A percentile compares a stretch with the other conserved stretches of the same genome.
Conservation (phyloP, 768 basidiomycete genomes). For the Mycena rosella region DNA sequence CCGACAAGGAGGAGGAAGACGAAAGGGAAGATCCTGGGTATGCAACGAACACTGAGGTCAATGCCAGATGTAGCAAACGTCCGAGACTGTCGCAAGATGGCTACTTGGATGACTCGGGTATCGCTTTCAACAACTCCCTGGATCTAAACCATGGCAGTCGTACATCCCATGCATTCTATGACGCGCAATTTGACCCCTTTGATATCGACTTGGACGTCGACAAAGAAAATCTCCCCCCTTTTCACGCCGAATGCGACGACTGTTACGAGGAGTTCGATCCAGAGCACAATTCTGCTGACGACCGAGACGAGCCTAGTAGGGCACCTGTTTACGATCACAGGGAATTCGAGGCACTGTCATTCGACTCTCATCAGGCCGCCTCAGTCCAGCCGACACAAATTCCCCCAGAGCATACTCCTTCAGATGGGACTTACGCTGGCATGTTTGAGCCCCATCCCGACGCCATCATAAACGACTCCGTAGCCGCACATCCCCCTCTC, state of each 20-base stretch:
- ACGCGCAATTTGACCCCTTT: neutral
- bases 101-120: conserved; percentile 40
- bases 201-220: conserved; percentile 24
- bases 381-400: conserved; percentile 30
- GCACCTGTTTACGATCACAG: conserved; percentile 25
- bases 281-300: neutral
- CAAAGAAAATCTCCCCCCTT: conserved; percentile 24
- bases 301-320: conserved; percentile 34
- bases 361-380: conserved; percentile 30
- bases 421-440: conserved; percentile 17
- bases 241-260: neutral
- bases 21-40: conserved; percentile 13
- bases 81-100: conserved; percentile 31
- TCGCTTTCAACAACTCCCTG: conserved; percentile 31
- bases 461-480: conserved; percentile 30
- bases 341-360: conserved; percentile 38
- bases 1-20: conserved; percentile 22
- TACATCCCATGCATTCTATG: conserved; percentile 17
- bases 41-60: conserved; percentile 10
- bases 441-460: conserved; percentile 31
- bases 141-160: conserved; percentile 11
- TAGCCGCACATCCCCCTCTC: neutral
- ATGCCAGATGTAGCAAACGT: conserved; percentile 34
- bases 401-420: conserved; percentile 21
- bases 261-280: conserved; percentile 2